These are phyloP conservation scores for Tolypocladium ovalisporum DNA, from an alignment of 2,329 filamentous ascomycete genomes.

Conservation along the genomic window DNA sequence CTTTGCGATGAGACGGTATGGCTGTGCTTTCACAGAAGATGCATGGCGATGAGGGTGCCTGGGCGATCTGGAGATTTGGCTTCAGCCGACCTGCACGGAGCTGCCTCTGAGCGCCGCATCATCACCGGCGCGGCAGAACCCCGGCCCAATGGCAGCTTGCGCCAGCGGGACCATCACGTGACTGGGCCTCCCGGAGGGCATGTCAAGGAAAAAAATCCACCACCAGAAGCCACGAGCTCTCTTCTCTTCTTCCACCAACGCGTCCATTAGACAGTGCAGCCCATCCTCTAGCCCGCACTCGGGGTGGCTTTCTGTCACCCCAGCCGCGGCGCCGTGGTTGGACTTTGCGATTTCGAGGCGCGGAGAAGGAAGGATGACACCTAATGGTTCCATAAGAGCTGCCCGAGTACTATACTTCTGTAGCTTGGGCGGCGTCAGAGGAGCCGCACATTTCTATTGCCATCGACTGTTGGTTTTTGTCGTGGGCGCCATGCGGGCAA, in stretches of 20 bases:
- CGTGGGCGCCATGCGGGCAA: background rate
- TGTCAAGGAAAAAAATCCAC: slow-evolving; percentile 2
- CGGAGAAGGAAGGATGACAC: slow-evolving; percentile 34
- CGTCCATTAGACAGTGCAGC: slow-evolving; percentile 82
- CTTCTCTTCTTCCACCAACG: slow-evolving; percentile 45
- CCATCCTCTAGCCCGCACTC: slow-evolving; percentile 50
- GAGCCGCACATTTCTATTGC: slow-evolving; percentile 20
- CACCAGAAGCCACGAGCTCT: background rate
- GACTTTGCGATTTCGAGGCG: slow-evolving; percentile 46
- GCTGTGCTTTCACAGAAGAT: background rate
- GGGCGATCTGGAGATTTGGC: background rate
- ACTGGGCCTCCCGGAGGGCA: background rate
- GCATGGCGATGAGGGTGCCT: background rate
- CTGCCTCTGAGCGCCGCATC: background rate
- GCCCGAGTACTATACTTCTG: slow-evolving; percentile 34
- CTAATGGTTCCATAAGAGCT: slow-evolving; percentile 45
- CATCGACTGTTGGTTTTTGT: background rate
- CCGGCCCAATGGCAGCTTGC: background rate
- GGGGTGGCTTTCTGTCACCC: slow-evolving; percentile 58
- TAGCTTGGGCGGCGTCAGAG: slow-evolving; percentile 32
- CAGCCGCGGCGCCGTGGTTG: slow-evolving; percentile 51
- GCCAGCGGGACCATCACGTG: slow-evolving; percentile 4
- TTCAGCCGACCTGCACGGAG: background rate
- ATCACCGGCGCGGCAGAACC: background rate
- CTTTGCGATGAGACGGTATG: background rate